Conservation (phyloP, 176 grass and related monocot genomes). For the Oropetium thomaeum region DNA sequence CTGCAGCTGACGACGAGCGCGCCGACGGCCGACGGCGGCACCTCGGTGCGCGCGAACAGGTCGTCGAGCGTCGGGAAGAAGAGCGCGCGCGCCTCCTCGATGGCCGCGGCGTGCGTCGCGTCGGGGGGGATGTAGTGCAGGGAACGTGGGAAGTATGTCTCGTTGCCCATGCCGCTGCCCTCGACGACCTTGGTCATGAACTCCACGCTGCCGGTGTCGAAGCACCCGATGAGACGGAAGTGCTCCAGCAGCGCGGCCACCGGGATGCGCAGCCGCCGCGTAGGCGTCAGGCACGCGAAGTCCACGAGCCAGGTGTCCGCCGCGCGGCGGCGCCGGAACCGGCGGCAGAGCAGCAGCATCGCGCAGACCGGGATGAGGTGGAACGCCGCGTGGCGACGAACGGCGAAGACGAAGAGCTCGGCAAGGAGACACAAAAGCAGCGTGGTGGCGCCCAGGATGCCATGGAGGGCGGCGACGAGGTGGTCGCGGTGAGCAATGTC, state of each 20-base stretch:
- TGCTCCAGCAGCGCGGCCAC: constrained; percentile 49
- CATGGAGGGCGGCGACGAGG: constrained; percentile 35
- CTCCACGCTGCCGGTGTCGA: constrained; percentile 61
- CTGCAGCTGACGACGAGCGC: constrained; percentile 71
- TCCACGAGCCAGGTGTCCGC: constrained; percentile 37
- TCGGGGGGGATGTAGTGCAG: constrained; percentile 61
- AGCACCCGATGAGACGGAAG: constrained; percentile 53
- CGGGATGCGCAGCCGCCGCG: constrained; percentile 37
- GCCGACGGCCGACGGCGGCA: constrained; percentile 44
- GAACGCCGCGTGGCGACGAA: not conserved
- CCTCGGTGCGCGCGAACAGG: constrained; percentile 49
- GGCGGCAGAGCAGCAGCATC: constrained; percentile 29
- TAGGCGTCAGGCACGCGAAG: constrained; percentile 74
- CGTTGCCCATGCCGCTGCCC: constrained; percentile 70
- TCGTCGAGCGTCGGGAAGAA: constrained; percentile 53
- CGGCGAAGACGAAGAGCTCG: constrained; percentile 24
- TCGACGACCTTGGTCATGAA: constrained; percentile 69
- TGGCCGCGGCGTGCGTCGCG: constrained; percentile 35
- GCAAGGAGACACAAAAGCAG: constrained; percentile 44
- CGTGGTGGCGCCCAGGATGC: not conserved
- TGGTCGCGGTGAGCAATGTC: constrained; percentile 53
- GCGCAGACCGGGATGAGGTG: constrained; percentile 43
- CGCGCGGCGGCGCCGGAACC: not conserved
- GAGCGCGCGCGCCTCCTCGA: constrained; percentile 46
- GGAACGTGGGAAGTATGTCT: constrained; percentile 65